Conservation (phyloP, 805 yeast genomes). For the Peterozyma toletana region DNA sequence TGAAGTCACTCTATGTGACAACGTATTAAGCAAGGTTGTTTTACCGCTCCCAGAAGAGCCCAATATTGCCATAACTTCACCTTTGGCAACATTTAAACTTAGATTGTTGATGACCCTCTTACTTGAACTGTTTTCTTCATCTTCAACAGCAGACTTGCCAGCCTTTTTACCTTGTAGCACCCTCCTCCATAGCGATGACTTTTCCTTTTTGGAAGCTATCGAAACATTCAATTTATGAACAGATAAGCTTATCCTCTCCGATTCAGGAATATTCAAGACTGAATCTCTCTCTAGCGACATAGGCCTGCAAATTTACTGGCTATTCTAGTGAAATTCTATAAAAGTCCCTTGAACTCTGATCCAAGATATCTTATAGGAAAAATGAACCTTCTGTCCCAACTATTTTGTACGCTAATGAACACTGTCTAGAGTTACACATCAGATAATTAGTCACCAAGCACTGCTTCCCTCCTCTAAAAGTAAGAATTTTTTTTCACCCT, state of each 20-base stretch:
- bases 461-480: too few species aligned
- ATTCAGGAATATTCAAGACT: background rate
- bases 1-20: slow-evolving; percentile 39
- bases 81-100: slow-evolving; percentile 44
- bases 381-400: too few species aligned
- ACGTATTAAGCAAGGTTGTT: slow-evolving; percentile 60
- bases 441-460: too few species aligned
- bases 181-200: background rate
- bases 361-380: too few species aligned
- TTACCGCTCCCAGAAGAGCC: slow-evolving; percentile 81
- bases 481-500: too few species aligned
- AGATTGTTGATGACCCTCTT: slow-evolving; percentile 33
- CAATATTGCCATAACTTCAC: slow-evolving; percentile 60
- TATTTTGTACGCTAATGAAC: too few species aligned
- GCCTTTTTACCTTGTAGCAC: background rate
- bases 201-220: background rate
- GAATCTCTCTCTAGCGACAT: too few species aligned
- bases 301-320: too few species aligned
- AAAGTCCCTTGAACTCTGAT: too few species aligned
- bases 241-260: background rate
- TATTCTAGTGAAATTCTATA: too few species aligned
- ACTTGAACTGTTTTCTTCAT: background rate
- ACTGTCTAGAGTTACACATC: too few species aligned
- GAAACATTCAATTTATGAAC: background rate
- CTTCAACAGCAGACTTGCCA: background rate